Conservation (phyloP, 345 rosid species). For the Bruguiera parviflora region DNA sequence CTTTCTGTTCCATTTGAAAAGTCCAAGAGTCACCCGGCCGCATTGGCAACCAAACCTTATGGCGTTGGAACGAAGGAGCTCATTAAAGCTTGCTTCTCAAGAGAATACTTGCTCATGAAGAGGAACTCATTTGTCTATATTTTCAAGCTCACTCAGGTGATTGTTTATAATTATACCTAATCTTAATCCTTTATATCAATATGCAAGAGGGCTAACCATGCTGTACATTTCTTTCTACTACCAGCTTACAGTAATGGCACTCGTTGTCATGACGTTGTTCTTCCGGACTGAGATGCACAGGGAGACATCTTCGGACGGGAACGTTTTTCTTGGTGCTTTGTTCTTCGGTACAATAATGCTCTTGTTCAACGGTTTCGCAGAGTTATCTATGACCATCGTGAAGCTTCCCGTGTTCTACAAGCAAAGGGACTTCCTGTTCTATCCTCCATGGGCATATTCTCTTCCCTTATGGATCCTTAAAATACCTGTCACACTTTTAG, state of each 20-base stretch:
- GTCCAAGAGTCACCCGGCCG: constrained; percentile 51
- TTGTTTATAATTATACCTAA: neutral
- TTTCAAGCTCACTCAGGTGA: constrained; percentile 62
- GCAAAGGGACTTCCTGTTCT: constrained; percentile 71
- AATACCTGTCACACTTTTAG: constrained; percentile 61
- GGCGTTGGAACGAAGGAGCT: constrained; percentile 49
- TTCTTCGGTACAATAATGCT: constrained; percentile 47
- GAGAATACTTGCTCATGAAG: constrained; percentile 60
- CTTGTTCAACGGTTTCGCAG: constrained; percentile 73
- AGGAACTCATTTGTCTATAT: constrained; percentile 49
- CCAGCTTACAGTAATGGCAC: constrained; percentile 35
- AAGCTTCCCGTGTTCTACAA: constrained; percentile 88
- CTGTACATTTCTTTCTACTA: neutral
- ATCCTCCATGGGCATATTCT: constrained; percentile 77
- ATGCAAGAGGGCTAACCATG: too few species aligned
- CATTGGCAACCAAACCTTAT: constrained; percentile 43
- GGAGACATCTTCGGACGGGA: constrained; percentile 43
- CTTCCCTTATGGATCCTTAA: constrained; percentile 79
- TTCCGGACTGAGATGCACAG: constrained; percentile 38
- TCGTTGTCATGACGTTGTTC: constrained; percentile 33
- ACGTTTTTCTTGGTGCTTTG: constrained; percentile 55
- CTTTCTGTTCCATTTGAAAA: constrained; percentile 50
- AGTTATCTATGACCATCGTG: constrained; percentile 69
- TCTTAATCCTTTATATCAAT: too few species aligned
- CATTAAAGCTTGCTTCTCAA: constrained; percentile 44